Conservation (phyloP, 2,329 filamentous ascomycete genomes). For the Hymenoscyphus albidus region DNA sequence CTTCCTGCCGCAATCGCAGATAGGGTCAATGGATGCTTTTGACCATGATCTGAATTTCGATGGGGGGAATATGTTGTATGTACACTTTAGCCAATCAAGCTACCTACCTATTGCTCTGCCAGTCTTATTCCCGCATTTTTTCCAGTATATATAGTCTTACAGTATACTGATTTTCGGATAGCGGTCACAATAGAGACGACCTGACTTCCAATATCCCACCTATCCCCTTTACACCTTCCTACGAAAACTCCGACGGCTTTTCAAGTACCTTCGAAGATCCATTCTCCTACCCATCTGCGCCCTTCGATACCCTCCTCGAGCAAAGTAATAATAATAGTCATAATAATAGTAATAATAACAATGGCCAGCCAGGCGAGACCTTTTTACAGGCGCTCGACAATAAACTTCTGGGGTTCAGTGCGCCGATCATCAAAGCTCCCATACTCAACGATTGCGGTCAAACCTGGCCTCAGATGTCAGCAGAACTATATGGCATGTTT, state of each 20-base stretch:
- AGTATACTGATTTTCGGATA: background rate
- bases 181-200: constrained; percentile 39
- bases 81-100: background rate
- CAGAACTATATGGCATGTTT: constrained; percentile 84
- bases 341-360: constrained; percentile 16
- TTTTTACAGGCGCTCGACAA: constrained; percentile 52
- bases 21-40: constrained; percentile 30
- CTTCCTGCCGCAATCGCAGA: constrained; percentile 16
- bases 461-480: constrained; percentile 62
- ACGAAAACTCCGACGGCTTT: constrained; percentile 58
- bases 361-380: constrained; percentile 18
- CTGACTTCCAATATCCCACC: constrained; percentile 36
- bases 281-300: constrained; percentile 51
- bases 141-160: background rate
- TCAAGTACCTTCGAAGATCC: constrained; percentile 63
- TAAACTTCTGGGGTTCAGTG: constrained; percentile 71
- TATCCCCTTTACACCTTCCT: constrained; percentile 54
- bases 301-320: constrained; percentile 40
- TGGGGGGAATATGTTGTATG: constrained; percentile 29
- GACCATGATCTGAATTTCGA: constrained; percentile 31
- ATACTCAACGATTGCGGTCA: constrained; percentile 64
- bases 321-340: constrained; percentile 3
- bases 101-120: background rate
- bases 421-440: constrained; percentile 55
- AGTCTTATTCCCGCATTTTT: background rate